Percentiles rank a stretch among this genome's conserved stretches.
Evolutionary conservation across 2,329 filamentous ascomycete species (phyloP).

Genomic region (Rugonectria rugulosa): DNA sequence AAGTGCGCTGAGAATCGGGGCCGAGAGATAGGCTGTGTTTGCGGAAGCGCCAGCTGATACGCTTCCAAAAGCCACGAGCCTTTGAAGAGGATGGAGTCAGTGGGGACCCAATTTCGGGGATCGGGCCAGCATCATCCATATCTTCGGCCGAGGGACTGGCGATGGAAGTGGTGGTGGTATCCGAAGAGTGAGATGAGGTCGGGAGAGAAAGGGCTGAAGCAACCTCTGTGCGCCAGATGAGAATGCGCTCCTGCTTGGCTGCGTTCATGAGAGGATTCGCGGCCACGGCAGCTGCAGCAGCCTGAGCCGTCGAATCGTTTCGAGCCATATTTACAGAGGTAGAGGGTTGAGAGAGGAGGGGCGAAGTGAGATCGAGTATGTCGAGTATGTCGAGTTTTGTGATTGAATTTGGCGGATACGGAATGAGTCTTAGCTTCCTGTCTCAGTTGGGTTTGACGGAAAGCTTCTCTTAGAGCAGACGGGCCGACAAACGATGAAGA

Average conservation of each 20-base stretch:
- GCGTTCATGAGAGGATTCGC: conserved; percentile 40
- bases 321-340: conserved; percentile 4
- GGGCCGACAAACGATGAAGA: no score
- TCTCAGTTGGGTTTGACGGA: no score
- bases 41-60: conserved; percentile 39
- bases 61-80: conserved; percentile 36
- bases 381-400: no score
- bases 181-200: conserved; percentile 45
- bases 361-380: not conserved
- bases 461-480: no score
- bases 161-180: conserved; percentile 34
- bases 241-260: conserved; percentile 51
- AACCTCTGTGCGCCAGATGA: conserved; percentile 61
- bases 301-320: conserved; percentile 9
- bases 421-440: no score
- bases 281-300: not conserved
- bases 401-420: no score
- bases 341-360: not conserved
- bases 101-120: conserved; percentile 9
- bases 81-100: conserved; percentile 27
- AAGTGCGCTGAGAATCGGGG: conserved; percentile 39
- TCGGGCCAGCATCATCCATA: not conserved
- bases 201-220: conserved; percentile 43
- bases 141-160: conserved; percentile 14
- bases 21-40: not conserved